phyloP scores from a whole-genome alignment of 805 yeast genomes.

The Candida anglica region DNA sequence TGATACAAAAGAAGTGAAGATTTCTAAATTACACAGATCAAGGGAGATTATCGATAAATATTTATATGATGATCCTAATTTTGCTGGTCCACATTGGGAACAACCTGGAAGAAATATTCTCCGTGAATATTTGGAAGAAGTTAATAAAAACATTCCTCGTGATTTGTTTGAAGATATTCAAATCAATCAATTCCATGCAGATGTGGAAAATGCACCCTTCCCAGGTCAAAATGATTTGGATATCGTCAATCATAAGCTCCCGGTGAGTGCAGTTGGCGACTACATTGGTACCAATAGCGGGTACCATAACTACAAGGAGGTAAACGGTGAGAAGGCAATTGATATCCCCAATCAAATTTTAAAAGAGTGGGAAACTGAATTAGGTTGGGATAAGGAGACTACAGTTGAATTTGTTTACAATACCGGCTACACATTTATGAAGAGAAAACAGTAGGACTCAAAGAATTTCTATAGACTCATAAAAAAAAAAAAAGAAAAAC shows the following conservation, averaged over 20 bases:
- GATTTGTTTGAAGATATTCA: slow-evolving; percentile 37
- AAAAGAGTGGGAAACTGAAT: slow-evolving; percentile 29
- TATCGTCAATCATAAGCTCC: slow-evolving; percentile 33
- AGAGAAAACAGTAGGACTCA: slow-evolving; percentile 15
- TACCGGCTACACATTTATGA: slow-evolving; percentile 48
- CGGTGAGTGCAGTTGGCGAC: slow-evolving; percentile 42
- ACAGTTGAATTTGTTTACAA: slow-evolving; percentile 45
- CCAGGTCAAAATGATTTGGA: slow-evolving; percentile 18
- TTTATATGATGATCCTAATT: slow-evolving; percentile 38
- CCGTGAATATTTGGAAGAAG: slow-evolving; percentile 37
- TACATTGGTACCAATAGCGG: slow-evolving; percentile 73
- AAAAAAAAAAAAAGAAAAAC: too few species aligned
- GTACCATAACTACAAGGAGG: slow-evolving; percentile 51
- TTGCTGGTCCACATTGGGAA: slow-evolving; percentile 76
- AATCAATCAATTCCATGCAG: slow-evolving; percentile 23
- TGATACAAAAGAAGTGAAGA: slow-evolving; percentile 9
- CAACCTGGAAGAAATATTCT: slow-evolving; percentile 71
- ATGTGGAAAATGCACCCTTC: slow-evolving; percentile 7
- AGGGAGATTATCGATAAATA: slow-evolving; percentile 29
- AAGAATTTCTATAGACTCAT: too few species aligned
- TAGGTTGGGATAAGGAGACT: slow-evolving; percentile 44
- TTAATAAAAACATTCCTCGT: slow-evolving; percentile 39
- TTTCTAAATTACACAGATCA: slow-evolving; percentile 14
- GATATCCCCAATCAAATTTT: slow-evolving; percentile 32
- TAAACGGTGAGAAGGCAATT: slow-evolving; percentile 27